Conservation (phyloP, 2,329 filamentous ascomycete genomes). For the Fusarium luffae region DNA sequence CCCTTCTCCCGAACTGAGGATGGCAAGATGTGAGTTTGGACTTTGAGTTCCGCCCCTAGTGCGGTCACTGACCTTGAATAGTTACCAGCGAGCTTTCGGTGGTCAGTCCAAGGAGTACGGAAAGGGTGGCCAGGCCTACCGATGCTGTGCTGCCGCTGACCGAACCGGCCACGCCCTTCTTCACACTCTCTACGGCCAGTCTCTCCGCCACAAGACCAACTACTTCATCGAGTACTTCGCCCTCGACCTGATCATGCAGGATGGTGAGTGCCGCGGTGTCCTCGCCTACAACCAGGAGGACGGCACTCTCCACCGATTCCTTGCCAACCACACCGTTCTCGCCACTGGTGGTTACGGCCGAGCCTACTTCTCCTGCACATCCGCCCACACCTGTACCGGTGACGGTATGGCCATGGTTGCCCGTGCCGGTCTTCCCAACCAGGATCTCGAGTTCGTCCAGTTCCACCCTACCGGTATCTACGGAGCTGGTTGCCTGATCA, state of each 20-base stretch:
- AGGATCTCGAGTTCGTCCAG: constrained; percentile 99
- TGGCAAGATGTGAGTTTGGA: constrained; percentile 80
- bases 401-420: constrained; percentile 99
- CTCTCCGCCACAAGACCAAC: constrained; percentile 96
- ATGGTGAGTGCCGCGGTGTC: constrained; percentile 95
- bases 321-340: constrained; percentile 94
- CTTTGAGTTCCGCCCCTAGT: background rate
- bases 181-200: constrained; percentile 98
- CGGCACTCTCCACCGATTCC: constrained; percentile 96
- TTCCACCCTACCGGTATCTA: constrained; percentile 99
- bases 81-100: constrained; percentile 98
- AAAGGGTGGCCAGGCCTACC: constrained; percentile 97
- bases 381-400: constrained; percentile 97
- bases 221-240: constrained; percentile 99
- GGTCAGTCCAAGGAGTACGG: constrained; percentile 95
- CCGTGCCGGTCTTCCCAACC: constrained; percentile 95
- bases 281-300: constrained; percentile 99
- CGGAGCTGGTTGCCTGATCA: constrained; percentile 96
- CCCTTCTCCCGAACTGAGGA: constrained; percentile 97
- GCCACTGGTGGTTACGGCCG: constrained; percentile 98
- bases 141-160: constrained; percentile 95
- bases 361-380: constrained; percentile 98
- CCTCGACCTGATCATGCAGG: constrained; percentile 96
- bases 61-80: constrained; percentile 50
- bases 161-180: constrained; percentile 97